Evolutionary conservation across 306 rosid species (phyloP), one percentile per base, ranked within the genome.

Genomic region (Bauhinia variegata): DNA sequence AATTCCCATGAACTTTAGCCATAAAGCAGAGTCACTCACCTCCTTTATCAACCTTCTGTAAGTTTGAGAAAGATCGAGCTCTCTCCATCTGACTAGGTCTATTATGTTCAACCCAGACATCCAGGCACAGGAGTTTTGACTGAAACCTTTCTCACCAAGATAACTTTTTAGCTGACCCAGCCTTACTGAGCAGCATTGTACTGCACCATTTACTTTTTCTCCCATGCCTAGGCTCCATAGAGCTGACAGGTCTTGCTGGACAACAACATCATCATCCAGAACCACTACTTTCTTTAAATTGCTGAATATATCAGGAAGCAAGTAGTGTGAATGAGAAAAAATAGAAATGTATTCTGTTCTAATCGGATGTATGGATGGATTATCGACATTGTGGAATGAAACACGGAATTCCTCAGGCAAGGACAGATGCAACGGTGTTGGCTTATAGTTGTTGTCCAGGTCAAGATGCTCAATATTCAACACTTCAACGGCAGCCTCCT

Each of bases 101-200:
- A 93, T 78, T 75, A 93, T 65, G 76, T 93, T 93, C 89, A 93
- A 80, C 49, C 97, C 97, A 19, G 98, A 87, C 95, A 93, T 88
- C 98, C 98, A 93, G 49, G 81, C 84, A 65, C 98, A 93, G 19
- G 91, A 80, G 60, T 72, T 68, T 53, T 72, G 76, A 66, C 57
- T 13, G 39, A 72, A 83, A 64, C 77, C 75, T 67, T 64, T 86
- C 74, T 73, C 75, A 13, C 95, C 91, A 76, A 87, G 68, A 79
- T 75, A 79, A 49, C 87, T 80, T 80, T 72, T 89, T 67, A 93
- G 74, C 51, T 83, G 79, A 72, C 85, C 87, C 62, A 89, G 78
- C 83, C 75, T 93, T 72, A 93, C 83, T 0, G 89, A 78, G 78
- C 98, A 93, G 65, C 63, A 71, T 70, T 83, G 95, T 64, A 71